Conservation (phyloP, 2,329 filamentous ascomycete species). For the Alternaria triticina region DNA sequence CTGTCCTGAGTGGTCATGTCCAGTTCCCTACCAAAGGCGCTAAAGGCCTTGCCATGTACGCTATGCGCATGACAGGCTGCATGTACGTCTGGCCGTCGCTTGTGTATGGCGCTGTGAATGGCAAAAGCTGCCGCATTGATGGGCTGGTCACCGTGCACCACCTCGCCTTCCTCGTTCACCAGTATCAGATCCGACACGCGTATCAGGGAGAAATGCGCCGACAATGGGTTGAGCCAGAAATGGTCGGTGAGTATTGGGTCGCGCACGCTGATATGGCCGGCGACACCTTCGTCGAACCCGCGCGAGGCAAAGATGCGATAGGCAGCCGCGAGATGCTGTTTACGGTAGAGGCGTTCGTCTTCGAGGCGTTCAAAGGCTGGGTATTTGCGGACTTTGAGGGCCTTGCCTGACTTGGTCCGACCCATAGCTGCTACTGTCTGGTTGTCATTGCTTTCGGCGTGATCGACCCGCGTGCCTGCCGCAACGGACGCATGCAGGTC, state of each 20-base stretch:
- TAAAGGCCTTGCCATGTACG: conserved; percentile 56
- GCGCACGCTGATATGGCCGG: conserved; percentile 55
- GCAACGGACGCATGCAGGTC: conserved; percentile 23
- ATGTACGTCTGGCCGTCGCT: conserved; percentile 46
- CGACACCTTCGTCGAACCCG: conserved; percentile 52
- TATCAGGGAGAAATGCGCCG: conserved; percentile 54
- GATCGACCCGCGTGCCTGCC: conserved; percentile 31
- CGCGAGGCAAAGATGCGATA: conserved; percentile 49
- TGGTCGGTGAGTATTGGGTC: conserved; percentile 43
- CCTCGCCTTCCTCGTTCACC: conserved; percentile 51
- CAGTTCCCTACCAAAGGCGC: conserved; percentile 53
- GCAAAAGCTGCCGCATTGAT: conserved; percentile 57
- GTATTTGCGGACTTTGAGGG: conserved; percentile 56
- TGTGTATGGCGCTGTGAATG: conserved; percentile 54
- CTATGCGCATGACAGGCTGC: conserved; percentile 55
- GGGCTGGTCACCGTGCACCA: conserved; percentile 50
- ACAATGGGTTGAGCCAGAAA: conserved; percentile 54
- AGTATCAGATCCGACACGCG: conserved; percentile 52
- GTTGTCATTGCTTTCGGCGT: conserved; percentile 50
- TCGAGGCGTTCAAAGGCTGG: conserved; percentile 48
- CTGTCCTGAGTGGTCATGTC: conserved; percentile 59
- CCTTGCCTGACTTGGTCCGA: conserved; percentile 53
- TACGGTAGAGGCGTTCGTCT: conserved; percentile 52
- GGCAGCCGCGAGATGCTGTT: conserved; percentile 55
- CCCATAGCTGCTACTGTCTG: conserved; percentile 55